phyloP scores from a whole-genome alignment of 163 green algal genomes.

The Chlamydomonas reinhardtii region DNA sequence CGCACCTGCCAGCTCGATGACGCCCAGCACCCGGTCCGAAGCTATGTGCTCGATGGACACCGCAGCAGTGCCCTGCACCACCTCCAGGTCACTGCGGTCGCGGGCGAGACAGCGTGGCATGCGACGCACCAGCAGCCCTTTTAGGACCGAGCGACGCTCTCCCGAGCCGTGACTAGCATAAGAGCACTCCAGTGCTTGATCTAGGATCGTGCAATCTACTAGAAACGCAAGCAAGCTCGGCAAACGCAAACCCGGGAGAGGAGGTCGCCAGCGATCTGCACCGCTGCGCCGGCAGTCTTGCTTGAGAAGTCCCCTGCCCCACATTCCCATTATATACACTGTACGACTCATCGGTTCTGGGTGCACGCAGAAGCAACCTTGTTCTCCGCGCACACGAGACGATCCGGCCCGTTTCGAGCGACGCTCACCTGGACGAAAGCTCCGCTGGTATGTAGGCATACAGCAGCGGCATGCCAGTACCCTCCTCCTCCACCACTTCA shows the following conservation, averaged over 20 bases:
- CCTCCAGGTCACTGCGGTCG: background rate
- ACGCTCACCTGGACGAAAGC: background rate
- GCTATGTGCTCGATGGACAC: conserved; percentile 6
- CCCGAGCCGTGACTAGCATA: background rate
- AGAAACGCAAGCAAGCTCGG: no score
- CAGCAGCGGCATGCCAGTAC: background rate
- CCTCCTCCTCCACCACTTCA: conserved; percentile 9
- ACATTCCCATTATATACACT: background rate
- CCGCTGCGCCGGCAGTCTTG: no score
- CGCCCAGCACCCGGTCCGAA: background rate
- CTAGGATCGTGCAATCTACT: background rate
- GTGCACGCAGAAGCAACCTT: background rate
- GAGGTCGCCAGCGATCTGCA: no score
- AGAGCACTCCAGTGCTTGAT: background rate
- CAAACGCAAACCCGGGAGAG: no score
- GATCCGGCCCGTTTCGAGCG: background rate
- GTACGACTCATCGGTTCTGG: background rate
- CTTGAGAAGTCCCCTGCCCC: no score
- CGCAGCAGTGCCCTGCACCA: background rate
- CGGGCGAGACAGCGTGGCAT: background rate
- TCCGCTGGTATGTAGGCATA: conserved; percentile 19
- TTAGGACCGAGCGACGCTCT: background rate
- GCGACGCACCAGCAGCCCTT: background rate
- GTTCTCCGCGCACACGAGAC: no score
- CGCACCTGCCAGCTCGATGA: conserved; percentile 26